Conservation (phyloP, 2,329 filamentous ascomycete genomes). For the Epichloe gansuensis region DNA sequence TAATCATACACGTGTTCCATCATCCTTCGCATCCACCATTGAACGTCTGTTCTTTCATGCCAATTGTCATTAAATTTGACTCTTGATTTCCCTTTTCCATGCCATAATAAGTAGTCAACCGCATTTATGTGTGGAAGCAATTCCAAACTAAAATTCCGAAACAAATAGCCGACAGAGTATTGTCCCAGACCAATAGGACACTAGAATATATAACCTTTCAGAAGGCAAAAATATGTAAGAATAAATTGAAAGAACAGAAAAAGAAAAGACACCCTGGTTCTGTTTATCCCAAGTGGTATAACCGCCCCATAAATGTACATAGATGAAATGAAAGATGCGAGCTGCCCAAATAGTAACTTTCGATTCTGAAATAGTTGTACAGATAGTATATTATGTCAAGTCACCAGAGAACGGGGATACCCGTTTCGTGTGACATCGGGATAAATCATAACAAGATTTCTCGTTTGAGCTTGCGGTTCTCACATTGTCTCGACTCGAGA, state of each 20-base stretch:
- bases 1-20: not conserved
- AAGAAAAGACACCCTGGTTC: constrained; percentile 12
- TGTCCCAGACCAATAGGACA: no score
- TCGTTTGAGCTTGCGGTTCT: not conserved
- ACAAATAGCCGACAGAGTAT: no score
- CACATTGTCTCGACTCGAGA: constrained; percentile 41
- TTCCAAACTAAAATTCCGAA: no score
- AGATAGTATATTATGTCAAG: not conserved
- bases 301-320: constrained; percentile 10
- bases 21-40: not conserved
- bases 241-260: not conserved
- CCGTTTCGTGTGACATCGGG: not conserved
- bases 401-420: not conserved
- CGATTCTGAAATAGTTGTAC: not conserved
- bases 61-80: not conserved
- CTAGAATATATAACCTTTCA: no score
- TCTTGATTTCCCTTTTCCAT: not conserved
- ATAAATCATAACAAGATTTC: not conserved
- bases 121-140: no score
- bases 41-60: not conserved
- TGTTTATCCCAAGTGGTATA: constrained; percentile 20
- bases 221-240: not conserved
- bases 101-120: not conserved
- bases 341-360: not conserved
- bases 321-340: constrained; percentile 2